A percentile compares a stretch with the other conserved stretches of the same genome.
Evolutionary conservation across 1,284 basidiomycete genomes (phyloP).

Genomic region (Phellinidium pouzarii): DNA sequence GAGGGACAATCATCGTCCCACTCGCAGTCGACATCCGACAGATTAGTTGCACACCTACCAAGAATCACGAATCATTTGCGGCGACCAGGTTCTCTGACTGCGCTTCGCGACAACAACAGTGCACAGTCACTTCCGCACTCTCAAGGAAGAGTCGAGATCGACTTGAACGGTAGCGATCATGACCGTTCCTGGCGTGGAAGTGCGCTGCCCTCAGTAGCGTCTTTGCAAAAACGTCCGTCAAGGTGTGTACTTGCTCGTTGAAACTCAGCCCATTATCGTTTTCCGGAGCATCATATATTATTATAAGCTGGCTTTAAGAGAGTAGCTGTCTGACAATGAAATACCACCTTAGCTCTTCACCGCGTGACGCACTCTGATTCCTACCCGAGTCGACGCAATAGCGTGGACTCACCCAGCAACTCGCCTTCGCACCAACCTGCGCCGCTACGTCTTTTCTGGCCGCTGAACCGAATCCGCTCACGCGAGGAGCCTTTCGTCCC

Average conservation of each 20-base stretch:
- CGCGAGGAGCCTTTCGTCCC: slow-evolving; percentile 46
- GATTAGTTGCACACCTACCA: neutral
- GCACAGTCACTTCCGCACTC: slow-evolving; percentile 6
- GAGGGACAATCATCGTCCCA: neutral
- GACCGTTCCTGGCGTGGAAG: neutral
- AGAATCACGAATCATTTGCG: slow-evolving; percentile 1
- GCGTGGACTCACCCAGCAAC: slow-evolving; percentile 24
- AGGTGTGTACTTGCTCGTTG: slow-evolving; percentile 7
- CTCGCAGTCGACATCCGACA: neutral
- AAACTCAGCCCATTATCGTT: neutral
- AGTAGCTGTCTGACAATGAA: too few species aligned
- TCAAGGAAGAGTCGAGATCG: neutral
- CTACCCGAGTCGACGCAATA: slow-evolving; percentile 7
- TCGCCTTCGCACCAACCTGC: slow-evolving; percentile 37
- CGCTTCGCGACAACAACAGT: neutral
- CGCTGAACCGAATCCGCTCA: slow-evolving; percentile 32
- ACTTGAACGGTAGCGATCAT: neutral
- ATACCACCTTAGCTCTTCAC: neutral
- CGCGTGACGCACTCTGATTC: neutral
- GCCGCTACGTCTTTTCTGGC: slow-evolving; percentile 36
- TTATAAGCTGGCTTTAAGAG: too few species aligned
- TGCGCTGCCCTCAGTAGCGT: neutral
- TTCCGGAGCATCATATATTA: neutral
- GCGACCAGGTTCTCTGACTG: slow-evolving; percentile 1
- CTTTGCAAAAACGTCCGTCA: slow-evolving; percentile 9